A percentile compares a stretch with the other conserved stretches of the same genome.
Conservation (phyloP, 768 basidiomycete genomes). For the Panellus pusillus region DNA sequence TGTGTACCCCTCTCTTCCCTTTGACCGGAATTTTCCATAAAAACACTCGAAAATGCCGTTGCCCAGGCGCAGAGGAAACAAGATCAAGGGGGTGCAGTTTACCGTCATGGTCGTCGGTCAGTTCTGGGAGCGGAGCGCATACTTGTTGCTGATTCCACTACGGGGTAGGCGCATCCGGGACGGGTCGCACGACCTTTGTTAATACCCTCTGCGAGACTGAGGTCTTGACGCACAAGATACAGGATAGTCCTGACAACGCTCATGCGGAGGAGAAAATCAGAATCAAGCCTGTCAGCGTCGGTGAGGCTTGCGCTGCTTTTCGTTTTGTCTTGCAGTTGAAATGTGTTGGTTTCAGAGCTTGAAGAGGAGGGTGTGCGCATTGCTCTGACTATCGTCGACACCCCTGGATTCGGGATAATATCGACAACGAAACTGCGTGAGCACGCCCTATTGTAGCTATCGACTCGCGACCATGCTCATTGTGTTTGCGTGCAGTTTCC, state of each 20-base stretch:
- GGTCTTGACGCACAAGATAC: constrained; percentile 68
- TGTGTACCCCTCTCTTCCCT: constrained; percentile 11
- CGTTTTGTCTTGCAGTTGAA: not conserved
- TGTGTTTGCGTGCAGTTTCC: constrained; percentile 54
- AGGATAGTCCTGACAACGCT: constrained; percentile 65
- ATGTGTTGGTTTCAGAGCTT: constrained; percentile 54
- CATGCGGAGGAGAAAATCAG: constrained; percentile 74
- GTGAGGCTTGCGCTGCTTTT: constrained; percentile 40
- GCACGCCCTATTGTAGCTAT: constrained; percentile 27
- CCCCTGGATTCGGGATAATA: constrained; percentile 91
- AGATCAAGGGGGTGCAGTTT: constrained; percentile 89
- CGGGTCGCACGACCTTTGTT: constrained; percentile 87
- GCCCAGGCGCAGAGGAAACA: constrained; percentile 61
- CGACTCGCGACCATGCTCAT: not conserved
- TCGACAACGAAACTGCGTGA: constrained; percentile 86
- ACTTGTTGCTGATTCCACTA: not conserved
- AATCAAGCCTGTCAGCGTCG: constrained; percentile 82
- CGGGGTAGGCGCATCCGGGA: constrained; percentile 75
- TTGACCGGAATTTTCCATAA: constrained; percentile 13
- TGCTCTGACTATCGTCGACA: constrained; percentile 88
- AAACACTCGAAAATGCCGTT: constrained; percentile 49
- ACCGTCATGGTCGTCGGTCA: constrained; percentile 88
- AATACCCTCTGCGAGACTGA: constrained; percentile 88
- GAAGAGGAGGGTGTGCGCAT: constrained; percentile 92
- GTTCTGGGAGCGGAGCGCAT: constrained; percentile 28